phyloP scores from a whole-genome alignment of 2,329 filamentous ascomycete species.

The Myriosclerotinia duriaeana region DNA sequence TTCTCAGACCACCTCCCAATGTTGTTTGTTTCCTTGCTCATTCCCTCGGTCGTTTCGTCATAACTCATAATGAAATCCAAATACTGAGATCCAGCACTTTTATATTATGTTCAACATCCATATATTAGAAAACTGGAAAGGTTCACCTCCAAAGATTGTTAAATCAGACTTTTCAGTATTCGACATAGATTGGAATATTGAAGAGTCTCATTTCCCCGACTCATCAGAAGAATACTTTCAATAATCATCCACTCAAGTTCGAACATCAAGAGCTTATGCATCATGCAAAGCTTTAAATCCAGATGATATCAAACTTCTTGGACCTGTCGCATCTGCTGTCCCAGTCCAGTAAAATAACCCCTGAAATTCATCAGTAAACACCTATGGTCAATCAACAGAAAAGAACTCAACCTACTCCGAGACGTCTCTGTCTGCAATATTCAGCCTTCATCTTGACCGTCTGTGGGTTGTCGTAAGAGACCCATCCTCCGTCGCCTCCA shows the following conservation, averaged over 20 bases:
- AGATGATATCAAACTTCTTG: conserved; percentile 57
- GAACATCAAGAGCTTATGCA: background rate
- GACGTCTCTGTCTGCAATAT: conserved; percentile 67
- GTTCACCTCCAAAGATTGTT: background rate
- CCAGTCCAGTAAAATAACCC: conserved; percentile 82
- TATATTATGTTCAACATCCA: too few relatives aligned
- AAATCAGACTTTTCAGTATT: background rate
- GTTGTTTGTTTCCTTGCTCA: background rate
- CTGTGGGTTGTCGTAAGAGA: conserved; percentile 76
- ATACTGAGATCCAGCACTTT: background rate
- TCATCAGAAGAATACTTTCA: too few relatives aligned
- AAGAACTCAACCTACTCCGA: conserved; percentile 53
- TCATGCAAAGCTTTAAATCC: conserved; percentile 58
- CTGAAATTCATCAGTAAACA: conserved; percentile 40
- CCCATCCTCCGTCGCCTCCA: conserved; percentile 72
- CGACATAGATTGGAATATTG: background rate
- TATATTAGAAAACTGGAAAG: background rate
- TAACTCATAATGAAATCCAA: conserved; percentile 12
- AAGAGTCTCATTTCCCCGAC: background rate
- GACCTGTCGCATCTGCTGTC: conserved; percentile 65
- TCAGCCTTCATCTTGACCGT: conserved; percentile 74
- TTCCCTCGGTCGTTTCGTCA: conserved; percentile 5
- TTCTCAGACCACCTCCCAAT: conserved; percentile 6
- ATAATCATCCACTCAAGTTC: too few relatives aligned
- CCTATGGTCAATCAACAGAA: background rate